These are phyloP conservation scores for Talaromyces atroroseus DNA, from an alignment of 2,329 filamentous ascomycete species.

Conservation along the genomic window DNA sequence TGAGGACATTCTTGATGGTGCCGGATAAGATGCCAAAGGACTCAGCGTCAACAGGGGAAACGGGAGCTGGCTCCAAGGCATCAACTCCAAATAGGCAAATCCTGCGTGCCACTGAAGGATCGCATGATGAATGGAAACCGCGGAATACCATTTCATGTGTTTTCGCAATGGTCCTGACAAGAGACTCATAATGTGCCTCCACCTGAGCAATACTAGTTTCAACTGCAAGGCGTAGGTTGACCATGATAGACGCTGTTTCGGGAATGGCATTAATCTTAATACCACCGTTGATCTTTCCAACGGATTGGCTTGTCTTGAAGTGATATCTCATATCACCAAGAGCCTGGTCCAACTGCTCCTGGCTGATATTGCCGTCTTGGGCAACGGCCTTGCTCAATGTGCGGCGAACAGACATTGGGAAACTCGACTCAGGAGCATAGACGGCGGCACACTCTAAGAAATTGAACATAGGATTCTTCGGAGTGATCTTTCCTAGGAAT, in stretches of 20 bases:
- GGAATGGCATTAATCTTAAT: slow-evolving; percentile 56
- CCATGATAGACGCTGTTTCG: slow-evolving; percentile 47
- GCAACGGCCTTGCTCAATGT: slow-evolving; percentile 32
- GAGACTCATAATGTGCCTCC: slow-evolving; percentile 42
- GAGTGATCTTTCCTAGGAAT: slow-evolving; percentile 47
- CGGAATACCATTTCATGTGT: slow-evolving; percentile 35
- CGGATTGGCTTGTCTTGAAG: slow-evolving; percentile 53
- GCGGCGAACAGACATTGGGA: slow-evolving; percentile 39
- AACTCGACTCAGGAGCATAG: slow-evolving; percentile 47
- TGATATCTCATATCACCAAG: slow-evolving; percentile 38
- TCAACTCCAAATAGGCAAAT: slow-evolving; percentile 33
- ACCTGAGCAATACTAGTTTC: slow-evolving; percentile 46
- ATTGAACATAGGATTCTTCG: slow-evolving; percentile 52
- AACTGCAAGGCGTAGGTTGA: slow-evolving; percentile 56
- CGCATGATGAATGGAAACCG: slow-evolving; percentile 17
- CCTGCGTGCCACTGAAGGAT: slow-evolving; percentile 13
- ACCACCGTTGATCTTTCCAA: slow-evolving; percentile 50
- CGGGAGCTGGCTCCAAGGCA: slow-evolving; percentile 26
- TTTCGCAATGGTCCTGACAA: slow-evolving; percentile 43
- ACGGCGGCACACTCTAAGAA: slow-evolving; percentile 54
- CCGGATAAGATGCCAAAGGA: slow-evolving; percentile 19
- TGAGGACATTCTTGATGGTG: slow-evolving; percentile 15
- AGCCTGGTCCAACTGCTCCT: slow-evolving; percentile 1
- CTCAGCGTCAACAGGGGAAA: slow-evolving; percentile 23
- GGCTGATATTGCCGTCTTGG: slow-evolving; percentile 22